Conservation (phyloP, 164 flowering plant species). For the Malania oleifera region DNA sequence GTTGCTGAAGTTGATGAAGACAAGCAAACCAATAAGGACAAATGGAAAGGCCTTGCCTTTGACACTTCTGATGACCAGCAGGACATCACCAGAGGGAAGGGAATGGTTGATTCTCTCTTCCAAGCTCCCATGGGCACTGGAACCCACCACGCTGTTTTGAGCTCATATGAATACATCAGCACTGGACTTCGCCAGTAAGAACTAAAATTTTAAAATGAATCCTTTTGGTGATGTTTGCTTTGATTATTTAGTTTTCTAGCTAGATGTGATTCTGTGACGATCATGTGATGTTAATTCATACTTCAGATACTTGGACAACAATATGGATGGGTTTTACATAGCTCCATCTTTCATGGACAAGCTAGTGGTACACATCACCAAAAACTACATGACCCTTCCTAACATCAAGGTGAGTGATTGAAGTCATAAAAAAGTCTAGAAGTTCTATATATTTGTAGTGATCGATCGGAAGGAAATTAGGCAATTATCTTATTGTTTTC, state of each 20-base stretch:
- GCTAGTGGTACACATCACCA: constrained; percentile 53
- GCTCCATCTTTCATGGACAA: constrained; percentile 72
- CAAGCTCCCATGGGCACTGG: constrained; percentile 48
- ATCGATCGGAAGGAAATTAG: neutral
- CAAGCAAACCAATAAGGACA: constrained; percentile 42
- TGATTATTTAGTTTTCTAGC: neutral
- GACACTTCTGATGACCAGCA: constrained; percentile 61
- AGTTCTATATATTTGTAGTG: neutral
- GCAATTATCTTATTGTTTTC: constrained; percentile 2
- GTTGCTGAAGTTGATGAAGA: constrained; percentile 31
- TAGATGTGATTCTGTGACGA: neutral
- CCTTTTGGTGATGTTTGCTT: neutral
- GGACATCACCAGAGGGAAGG: constrained; percentile 59
- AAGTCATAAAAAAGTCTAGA: neutral
- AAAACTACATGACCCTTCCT: constrained; percentile 54
- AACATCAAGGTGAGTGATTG: constrained; percentile 42
- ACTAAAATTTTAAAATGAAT: neutral
- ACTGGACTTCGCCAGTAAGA: constrained; percentile 49
- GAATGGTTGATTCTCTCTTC: constrained; percentile 54
- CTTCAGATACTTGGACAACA: constrained; percentile 47
- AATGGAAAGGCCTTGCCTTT: constrained; percentile 45
- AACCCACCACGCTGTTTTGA: constrained; percentile 49
- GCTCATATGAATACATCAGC: constrained; percentile 51
- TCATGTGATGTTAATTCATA: neutral
- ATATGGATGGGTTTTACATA: constrained; percentile 47